Evolutionary conservation across 768 basidiomycete species (phyloP).

Genomic region (Boletus sp.): DNA sequence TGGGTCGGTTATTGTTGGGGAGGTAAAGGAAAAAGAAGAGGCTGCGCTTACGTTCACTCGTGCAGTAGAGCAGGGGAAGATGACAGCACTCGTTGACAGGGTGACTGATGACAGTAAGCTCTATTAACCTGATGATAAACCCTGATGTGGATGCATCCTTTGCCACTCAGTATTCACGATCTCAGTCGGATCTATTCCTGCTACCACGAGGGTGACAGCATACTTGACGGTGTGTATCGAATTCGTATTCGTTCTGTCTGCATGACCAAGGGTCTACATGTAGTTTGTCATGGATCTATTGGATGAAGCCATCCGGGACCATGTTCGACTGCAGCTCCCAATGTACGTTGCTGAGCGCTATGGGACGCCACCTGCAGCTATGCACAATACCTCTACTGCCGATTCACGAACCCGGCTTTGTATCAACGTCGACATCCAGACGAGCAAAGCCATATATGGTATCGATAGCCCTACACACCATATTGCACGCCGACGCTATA

Average conservation of each 20-base stretch:
- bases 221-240: constrained; percentile 39
- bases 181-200: constrained; percentile 52
- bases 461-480: constrained; percentile 46
- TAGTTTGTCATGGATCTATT: constrained; percentile 54
- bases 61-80: constrained; percentile 39
- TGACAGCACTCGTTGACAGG: constrained; percentile 45
- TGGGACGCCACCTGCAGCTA: constrained; percentile 40
- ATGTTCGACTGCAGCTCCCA: constrained; percentile 54
- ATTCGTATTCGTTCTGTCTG: neutral
- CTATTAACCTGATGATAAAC: neutral
- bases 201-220: constrained; percentile 37
- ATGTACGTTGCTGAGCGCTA: constrained; percentile 50
- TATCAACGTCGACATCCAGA: constrained; percentile 47
- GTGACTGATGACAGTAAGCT: constrained; percentile 51
- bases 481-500: constrained; percentile 34
- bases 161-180: constrained; percentile 48
- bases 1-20: constrained; percentile 41
- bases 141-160: neutral
- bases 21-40: constrained; percentile 45
- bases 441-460: constrained; percentile 39
- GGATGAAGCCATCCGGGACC: constrained; percentile 45
- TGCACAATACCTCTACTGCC: constrained; percentile 31
- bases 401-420: constrained; percentile 34
- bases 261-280: neutral
- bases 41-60: constrained; percentile 40